phyloP scores from a whole-genome alignment of 129 eudicot genomes.

The Artemisia argyi region DNA sequence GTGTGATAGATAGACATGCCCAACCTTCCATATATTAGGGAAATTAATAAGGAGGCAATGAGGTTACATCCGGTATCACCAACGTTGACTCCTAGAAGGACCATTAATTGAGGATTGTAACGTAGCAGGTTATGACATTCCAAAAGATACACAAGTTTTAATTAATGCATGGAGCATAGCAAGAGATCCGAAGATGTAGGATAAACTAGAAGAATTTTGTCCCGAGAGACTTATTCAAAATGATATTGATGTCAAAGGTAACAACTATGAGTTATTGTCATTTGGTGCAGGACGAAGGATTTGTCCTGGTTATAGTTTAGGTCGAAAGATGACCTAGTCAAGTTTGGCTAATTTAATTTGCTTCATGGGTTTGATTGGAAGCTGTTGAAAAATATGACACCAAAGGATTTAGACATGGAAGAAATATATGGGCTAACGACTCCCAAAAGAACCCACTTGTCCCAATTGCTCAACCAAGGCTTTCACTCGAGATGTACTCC shows the following conservation, averaged over 20 bases:
- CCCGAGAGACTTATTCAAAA: neutral
- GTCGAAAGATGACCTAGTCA: neutral
- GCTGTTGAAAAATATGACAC: too few species aligned
- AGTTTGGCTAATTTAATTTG: neutral
- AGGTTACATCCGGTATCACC: slow-evolving; percentile 5
- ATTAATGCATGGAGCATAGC: neutral
- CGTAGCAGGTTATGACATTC: slow-evolving; percentile 1
- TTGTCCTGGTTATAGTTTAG: slow-evolving; percentile 4
- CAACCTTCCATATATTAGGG: too few species aligned
- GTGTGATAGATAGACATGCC: too few species aligned
- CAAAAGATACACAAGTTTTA: neutral
- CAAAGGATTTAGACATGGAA: too few species aligned
- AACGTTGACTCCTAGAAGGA: neutral
- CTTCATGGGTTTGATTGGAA: neutral
- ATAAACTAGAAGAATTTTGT: neutral
- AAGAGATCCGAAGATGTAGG: neutral
- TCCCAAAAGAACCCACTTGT: neutral
- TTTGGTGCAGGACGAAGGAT: neutral
- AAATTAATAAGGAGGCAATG: neutral
- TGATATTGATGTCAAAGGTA: neutral
- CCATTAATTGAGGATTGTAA: neutral
- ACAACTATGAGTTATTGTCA: neutral
- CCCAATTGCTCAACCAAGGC: neutral
- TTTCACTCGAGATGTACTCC: neutral
- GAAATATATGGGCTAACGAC: too few species aligned